These are phyloP conservation scores for Penicillium freii DNA, from an alignment of 2,329 filamentous ascomycete species.

Conservation along the genomic window DNA sequence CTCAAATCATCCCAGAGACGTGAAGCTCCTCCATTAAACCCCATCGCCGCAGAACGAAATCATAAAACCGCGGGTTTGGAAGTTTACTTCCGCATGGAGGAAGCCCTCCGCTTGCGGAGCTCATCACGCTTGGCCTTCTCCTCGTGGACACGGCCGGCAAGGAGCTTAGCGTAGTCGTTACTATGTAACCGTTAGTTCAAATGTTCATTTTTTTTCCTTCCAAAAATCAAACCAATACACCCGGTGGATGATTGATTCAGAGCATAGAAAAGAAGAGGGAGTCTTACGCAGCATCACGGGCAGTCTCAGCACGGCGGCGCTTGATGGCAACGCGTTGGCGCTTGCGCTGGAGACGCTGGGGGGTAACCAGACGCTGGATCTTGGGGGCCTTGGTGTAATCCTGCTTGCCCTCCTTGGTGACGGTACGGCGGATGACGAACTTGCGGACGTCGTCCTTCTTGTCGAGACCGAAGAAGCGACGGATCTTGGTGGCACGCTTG, in stretches of 20 bases:
- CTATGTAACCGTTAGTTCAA: constrained; percentile 50
- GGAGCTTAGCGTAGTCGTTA: constrained; percentile 92
- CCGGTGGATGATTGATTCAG: background rate
- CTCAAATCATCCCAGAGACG: constrained; percentile 35
- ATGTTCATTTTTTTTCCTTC: background rate
- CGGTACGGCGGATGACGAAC: constrained; percentile 99
- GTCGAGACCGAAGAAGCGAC: constrained; percentile 98
- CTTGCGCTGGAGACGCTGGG: constrained; percentile 99
- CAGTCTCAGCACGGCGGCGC: constrained; percentile 93
- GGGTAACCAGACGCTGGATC: constrained; percentile 99
- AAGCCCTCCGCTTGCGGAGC: constrained; percentile 93
- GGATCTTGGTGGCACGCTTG: constrained; percentile 99
- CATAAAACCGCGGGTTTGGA: constrained; percentile 24
- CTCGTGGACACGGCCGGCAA: constrained; percentile 96
- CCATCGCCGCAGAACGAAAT: constrained; percentile 33
- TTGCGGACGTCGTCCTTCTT: constrained; percentile 99
- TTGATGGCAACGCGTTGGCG: constrained; percentile 97
- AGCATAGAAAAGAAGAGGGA: background rate
- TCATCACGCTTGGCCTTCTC: constrained; percentile 92
- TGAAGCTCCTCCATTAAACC: constrained; percentile 38
- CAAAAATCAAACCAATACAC: constrained; percentile 30
- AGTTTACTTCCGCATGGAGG: constrained; percentile 84
- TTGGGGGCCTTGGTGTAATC: constrained; percentile 99
- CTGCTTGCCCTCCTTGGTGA: constrained; percentile 94
- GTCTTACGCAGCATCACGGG: constrained; percentile 98